Percentiles rank a stretch among this genome's conserved stretches.
Evolutionary conservation across 1,284 basidiomycete species (phyloP).

Genomic region (Lignosus rhinocerotis): DNA sequence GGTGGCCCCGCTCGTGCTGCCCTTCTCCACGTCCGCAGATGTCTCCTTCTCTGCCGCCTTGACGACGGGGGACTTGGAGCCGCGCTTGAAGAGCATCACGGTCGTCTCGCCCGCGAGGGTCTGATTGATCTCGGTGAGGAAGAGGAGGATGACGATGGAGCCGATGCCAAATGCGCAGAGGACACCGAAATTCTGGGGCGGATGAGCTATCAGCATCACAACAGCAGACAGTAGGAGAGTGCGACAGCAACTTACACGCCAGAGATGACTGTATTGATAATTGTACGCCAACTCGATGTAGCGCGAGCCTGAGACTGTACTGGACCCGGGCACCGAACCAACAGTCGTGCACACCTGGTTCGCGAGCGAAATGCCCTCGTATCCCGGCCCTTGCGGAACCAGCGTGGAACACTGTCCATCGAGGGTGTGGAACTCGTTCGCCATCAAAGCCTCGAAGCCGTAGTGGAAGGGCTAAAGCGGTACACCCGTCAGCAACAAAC

Average conservation of each 20-base stretch:
- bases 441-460: slow-evolving; percentile 52
- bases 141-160: slow-evolving; percentile 49
- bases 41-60: slow-evolving; percentile 25
- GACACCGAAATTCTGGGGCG: slow-evolving; percentile 54
- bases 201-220: neutral
- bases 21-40: slow-evolving; percentile 33
- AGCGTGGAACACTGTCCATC: slow-evolving; percentile 42
- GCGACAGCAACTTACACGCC: slow-evolving; percentile 54
- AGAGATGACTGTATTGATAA: slow-evolving; percentile 63
- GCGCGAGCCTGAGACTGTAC: slow-evolving; percentile 47
- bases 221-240: neutral
- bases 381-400: slow-evolving; percentile 51
- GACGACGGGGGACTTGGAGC: slow-evolving; percentile 28
- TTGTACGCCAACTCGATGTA: slow-evolving; percentile 63
- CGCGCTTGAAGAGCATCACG: slow-evolving; percentile 46
- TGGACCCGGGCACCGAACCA: slow-evolving; percentile 49
- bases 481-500: neutral
- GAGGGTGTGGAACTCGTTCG: slow-evolving; percentile 58
- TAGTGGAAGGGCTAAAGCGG: slow-evolving; percentile 45
- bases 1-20: neutral
- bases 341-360: slow-evolving; percentile 67
- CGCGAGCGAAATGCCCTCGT: slow-evolving; percentile 47
- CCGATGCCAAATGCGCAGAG: slow-evolving; percentile 51
- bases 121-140: slow-evolving; percentile 52
- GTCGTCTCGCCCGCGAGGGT: slow-evolving; percentile 32